These are phyloP conservation scores for Solanum aculeatissimum DNA, from an alignment of 305 asterid genomes.

Conservation along the genomic window DNA sequence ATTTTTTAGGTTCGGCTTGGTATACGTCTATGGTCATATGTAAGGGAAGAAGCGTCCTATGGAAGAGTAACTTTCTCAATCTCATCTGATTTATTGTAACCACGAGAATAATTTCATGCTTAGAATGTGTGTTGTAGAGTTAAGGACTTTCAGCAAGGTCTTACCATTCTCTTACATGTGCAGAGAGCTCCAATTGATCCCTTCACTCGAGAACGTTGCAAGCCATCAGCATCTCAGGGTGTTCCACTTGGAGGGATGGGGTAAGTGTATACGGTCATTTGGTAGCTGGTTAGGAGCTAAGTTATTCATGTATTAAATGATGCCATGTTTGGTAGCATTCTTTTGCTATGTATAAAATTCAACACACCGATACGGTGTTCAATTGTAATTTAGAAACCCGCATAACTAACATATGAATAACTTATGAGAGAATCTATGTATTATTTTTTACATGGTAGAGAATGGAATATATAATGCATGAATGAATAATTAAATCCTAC, in stretches of 20 bases:
- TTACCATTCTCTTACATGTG: background rate
- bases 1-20: slow-evolving; percentile 79
- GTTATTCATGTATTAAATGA: background rate
- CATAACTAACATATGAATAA: background rate
- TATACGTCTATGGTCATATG: slow-evolving; percentile 80
- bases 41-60: slow-evolving; percentile 95
- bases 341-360: background rate
- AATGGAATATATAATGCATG: background rate
- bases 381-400: background rate
- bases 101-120: background rate
- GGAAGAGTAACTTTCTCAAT: slow-evolving; percentile 67
- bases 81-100: background rate
- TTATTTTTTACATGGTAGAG: background rate
- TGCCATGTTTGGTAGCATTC: background rate
- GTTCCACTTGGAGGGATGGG: slow-evolving; percentile 99
- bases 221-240: slow-evolving; percentile 94
- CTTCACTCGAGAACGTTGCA: slow-evolving; percentile 77
- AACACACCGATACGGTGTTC: background rate
- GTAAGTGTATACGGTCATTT: slow-evolving; percentile 26
- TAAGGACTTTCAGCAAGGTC: background rate
- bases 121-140: background rate
- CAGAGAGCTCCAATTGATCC: slow-evolving; percentile 99
- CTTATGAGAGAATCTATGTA: background rate
- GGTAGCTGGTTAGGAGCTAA: background rate
- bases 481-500: background rate